phyloP scores from a whole-genome alignment of 805 yeast species.

The Candida tammaniensis region DNA sequence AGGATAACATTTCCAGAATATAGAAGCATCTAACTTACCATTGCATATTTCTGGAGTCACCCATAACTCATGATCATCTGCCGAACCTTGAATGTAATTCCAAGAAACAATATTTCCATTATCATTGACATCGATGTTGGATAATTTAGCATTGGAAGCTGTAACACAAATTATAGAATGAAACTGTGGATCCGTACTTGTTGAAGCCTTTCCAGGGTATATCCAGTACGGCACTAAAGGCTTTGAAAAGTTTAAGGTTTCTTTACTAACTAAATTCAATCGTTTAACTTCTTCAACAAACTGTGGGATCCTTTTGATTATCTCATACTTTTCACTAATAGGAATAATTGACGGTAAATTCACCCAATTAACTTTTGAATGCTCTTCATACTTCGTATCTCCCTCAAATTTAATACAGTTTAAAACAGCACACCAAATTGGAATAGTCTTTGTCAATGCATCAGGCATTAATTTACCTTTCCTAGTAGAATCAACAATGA shows the following conservation, averaged over 20 bases:
- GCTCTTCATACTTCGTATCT: not conserved
- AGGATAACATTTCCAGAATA: constrained; percentile 11
- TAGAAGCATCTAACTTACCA: constrained; percentile 46
- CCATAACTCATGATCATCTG: constrained; percentile 94
- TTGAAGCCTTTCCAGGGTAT: constrained; percentile 8
- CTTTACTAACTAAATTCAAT: constrained; percentile 7
- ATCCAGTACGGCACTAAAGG: constrained; percentile 14
- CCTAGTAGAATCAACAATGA: constrained; percentile 81
- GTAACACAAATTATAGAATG: constrained; percentile 9
- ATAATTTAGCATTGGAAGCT: constrained; percentile 7
- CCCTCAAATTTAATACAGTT: constrained; percentile 47
- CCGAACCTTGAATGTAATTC: constrained; percentile 85
- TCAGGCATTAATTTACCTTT: constrained; percentile 86
- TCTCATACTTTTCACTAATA: constrained; percentile 52
- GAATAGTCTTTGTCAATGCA: constrained; percentile 80
- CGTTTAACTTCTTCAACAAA: constrained; percentile 45
- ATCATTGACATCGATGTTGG: not conserved
- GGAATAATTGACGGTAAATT: constrained; percentile 43
- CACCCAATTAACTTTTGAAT: constrained; percentile 10
- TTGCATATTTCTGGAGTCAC: constrained; percentile 36
- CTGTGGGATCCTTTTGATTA: constrained; percentile 43
- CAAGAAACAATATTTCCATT: constrained; percentile 12
- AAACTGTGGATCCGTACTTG: not conserved
- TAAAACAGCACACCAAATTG: constrained; percentile 87
- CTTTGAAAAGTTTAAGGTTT: constrained; percentile 2